Evolutionary conservation across 192 early-diverging fungal genomes (phyloP), one percentile per base, ranked within the genome.

Genomic region (Gaertneriomyces sp.): DNA sequence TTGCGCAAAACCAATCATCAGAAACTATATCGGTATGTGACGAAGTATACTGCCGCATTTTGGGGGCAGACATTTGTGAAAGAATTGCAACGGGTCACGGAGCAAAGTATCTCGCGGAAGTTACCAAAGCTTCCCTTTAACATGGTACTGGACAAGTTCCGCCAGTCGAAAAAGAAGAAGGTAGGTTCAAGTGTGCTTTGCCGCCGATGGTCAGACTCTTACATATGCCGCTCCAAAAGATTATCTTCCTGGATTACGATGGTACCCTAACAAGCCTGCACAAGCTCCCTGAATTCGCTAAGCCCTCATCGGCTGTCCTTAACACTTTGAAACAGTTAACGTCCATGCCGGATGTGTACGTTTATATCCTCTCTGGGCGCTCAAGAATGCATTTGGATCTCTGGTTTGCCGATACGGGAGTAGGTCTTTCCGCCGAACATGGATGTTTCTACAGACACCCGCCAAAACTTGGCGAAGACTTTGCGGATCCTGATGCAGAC

Each of bases 391-490:
- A 94, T 70, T 81, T 99, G 69, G 96, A 94, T 63, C 58, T 75
- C 17, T 99, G 98, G 98, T 98, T 98, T 73, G 79, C 76, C 16
- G 88, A 83, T 33, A 82, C 90, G 41, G 89, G 85, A 59, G 87
- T 99, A 6, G 98, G 98, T 33, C 82, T 99, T 19, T 90, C 88
- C 10, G 92, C 98, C 20, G 98, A 99, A 79, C 98, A 99, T 70
- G 98, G 98, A 7, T 92, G 94, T 70, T 99, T 98, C 79, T 96
- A 91, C 80, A 85, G 88, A 57, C 98, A 99, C 72, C 96, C 98
- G 25, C 76, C 76, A 10, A 75, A 73, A 0, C 81, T 91, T 42
- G 75, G 80, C 5, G 77, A 82, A 19, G 68, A 73, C 6, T 69
- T 89, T 38, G 85, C 83, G 50, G 58, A 63, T n/a, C 54, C 66